A percentile compares a stretch with the other conserved stretches of the same genome.
These are phyloP conservation scores for Azolla pinnata DNA, from an alignment of 75 land plant genomes.

Conservation along the genomic window DNA sequence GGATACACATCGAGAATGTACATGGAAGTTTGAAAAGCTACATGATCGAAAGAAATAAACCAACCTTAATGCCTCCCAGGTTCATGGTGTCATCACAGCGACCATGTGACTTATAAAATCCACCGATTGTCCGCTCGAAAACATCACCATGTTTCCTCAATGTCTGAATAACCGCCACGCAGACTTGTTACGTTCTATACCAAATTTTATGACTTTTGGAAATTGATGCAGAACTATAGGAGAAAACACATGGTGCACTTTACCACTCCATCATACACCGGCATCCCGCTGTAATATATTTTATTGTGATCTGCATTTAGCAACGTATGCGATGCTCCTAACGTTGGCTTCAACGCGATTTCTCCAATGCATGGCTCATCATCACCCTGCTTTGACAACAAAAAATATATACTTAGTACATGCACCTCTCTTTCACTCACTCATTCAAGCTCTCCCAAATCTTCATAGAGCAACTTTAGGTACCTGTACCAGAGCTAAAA, in stretches of 20 bases:
- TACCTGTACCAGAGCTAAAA: neutral
- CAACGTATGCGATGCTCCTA: slow-evolving; percentile 69
- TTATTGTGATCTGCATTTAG: slow-evolving; percentile 92
- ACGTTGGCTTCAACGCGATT: slow-evolving; percentile 54
- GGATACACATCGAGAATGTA: slow-evolving; percentile 1
- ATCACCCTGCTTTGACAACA: slow-evolving; percentile 57
- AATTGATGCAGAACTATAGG: no score
- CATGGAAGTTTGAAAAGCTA: no score
- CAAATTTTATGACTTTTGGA: no score
- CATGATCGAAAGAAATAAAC: neutral
- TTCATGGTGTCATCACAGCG: slow-evolving; percentile 96
- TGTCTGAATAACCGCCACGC: slow-evolving; percentile 41
- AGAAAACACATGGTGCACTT: slow-evolving; percentile 5
- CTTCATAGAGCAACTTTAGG: neutral
- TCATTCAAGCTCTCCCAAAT: neutral
- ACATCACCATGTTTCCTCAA: slow-evolving; percentile 86
- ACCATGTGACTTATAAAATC: slow-evolving; percentile 60
- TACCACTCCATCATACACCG: slow-evolving; percentile 78
- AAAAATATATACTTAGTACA: no score
- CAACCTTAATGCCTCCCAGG: slow-evolving; percentile 93
- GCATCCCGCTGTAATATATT: slow-evolving; percentile 92
- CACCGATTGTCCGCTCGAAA: slow-evolving; percentile 55
- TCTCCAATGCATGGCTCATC: slow-evolving; percentile 87
- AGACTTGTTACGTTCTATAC: no score
- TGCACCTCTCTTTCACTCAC: neutral